Conservation (phyloP, 805 yeast genomes). For the Candida insectorum region DNA sequence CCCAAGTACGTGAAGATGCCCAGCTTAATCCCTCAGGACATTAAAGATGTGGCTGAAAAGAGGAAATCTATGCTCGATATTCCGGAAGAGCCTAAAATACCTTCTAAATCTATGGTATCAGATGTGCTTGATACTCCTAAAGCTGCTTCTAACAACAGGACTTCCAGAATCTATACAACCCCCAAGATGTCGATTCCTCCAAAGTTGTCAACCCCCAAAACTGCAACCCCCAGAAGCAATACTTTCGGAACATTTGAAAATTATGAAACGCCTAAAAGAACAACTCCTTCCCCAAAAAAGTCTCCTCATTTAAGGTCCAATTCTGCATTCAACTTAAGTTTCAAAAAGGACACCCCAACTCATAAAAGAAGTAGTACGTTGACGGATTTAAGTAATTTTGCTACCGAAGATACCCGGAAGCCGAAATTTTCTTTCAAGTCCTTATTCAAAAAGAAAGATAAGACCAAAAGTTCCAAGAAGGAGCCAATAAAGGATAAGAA, state of each 20-base stretch:
- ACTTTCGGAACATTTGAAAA: constrained; percentile 2
- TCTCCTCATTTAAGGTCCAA: constrained; percentile 20
- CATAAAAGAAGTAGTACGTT: constrained; percentile 20
- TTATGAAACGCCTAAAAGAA: constrained; percentile 3
- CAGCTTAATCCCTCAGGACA: constrained; percentile 10
- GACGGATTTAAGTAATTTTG: constrained; percentile 15
- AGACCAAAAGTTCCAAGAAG: constrained; percentile 7
- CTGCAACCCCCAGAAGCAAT: constrained; percentile 6
- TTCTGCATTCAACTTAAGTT: constrained; percentile 16
- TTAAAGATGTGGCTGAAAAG: constrained; percentile 2
- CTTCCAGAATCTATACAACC: neutral
- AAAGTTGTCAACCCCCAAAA: constrained; percentile 1
- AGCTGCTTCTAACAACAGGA: neutral
- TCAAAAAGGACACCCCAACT: constrained; percentile 11
- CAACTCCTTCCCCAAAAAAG: constrained; percentile 14
- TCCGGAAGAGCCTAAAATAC: constrained; percentile 1
- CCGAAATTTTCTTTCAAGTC: constrained; percentile 38
- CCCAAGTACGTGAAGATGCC: constrained; percentile 14
- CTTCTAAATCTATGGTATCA: constrained; percentile 1
- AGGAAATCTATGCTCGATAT: neutral
- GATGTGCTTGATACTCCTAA: neutral
- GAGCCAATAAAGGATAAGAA: neutral
- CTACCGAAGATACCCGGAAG: constrained; percentile 13
- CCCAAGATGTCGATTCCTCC: too few relatives aligned
- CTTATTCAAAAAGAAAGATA: constrained; percentile 36